phyloP scores from a whole-genome alignment of 495 filamentous ascomycete species.

The Aspergillus cavernicola region DNA sequence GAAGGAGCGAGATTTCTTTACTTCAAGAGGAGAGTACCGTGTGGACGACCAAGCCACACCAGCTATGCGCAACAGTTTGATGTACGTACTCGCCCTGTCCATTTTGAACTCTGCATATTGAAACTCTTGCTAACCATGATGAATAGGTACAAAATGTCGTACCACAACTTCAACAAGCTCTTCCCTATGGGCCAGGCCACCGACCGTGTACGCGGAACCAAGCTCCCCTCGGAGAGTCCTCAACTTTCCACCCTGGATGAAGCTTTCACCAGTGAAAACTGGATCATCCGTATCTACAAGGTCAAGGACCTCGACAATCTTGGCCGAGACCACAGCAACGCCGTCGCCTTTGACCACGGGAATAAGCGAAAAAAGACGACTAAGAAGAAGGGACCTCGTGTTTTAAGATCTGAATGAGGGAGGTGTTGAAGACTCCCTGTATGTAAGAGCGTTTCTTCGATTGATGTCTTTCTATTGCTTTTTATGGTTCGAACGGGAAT shows the following conservation, averaged over 20 bases:
- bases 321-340: slow-evolving; percentile 80
- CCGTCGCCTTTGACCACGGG: slow-evolving; percentile 84
- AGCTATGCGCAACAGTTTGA: slow-evolving; percentile 97
- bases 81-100: slow-evolving; percentile 57
- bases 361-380: slow-evolving; percentile 88
- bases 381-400: slow-evolving; percentile 74
- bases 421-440: neutral
- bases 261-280: slow-evolving; percentile 99
- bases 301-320: slow-evolving; percentile 98
- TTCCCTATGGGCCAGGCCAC: slow-evolving; percentile 90
- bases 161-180: slow-evolving; percentile 92
- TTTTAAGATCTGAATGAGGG: slow-evolving; percentile 76
- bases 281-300: slow-evolving; percentile 99
- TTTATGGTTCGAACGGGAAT: neutral
- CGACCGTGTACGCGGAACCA: slow-evolving; percentile 81
- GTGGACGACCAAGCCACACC: slow-evolving; percentile 94
- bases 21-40: slow-evolving; percentile 88
- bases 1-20: slow-evolving; percentile 96
- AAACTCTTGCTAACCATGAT: slow-evolving; percentile 38
- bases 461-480: slow-evolving; percentile 18
- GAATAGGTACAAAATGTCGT: slow-evolving; percentile 98
- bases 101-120: neutral
- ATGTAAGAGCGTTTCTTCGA: slow-evolving; percentile 6
- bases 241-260: slow-evolving; percentile 88
- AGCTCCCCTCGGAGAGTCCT: slow-evolving; percentile 81